Conservation (phyloP, 1,284 basidiomycete species). For the Irpex lacteus region DNA sequence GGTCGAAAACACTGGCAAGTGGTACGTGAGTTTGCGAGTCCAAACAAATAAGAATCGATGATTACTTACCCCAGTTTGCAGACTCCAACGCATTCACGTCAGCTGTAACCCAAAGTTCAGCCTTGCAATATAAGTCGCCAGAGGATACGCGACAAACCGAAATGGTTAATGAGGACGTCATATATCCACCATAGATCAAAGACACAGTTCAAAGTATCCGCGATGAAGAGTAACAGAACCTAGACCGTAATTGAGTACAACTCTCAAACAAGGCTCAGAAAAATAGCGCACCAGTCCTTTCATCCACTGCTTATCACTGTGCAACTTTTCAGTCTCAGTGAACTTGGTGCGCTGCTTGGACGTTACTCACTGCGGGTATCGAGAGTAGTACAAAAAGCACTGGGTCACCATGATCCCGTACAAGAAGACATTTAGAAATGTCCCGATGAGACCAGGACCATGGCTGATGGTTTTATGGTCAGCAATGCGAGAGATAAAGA, state of each 20-base stretch:
- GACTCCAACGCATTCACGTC: conserved; percentile 22
- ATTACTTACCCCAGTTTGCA: conserved; percentile 29
- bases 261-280: background rate
- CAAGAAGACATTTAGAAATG: conserved; percentile 37
- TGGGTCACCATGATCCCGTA: conserved; percentile 41
- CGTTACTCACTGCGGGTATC: conserved; percentile 34
- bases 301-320: conserved; percentile 32
- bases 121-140: background rate
- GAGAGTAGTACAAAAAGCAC: conserved; percentile 37
- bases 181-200: conserved; percentile 39
- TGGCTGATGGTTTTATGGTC: conserved; percentile 23
- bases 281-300: conserved; percentile 26
- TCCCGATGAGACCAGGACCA: conserved; percentile 40
- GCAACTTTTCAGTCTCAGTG: background rate
- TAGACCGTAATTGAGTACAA: conserved; percentile 9
- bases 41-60: background rate
- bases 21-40: background rate
- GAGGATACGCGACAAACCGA: conserved; percentile 27
- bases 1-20: conserved; percentile 10
- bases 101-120: conserved; percentile 13
- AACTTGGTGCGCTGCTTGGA: background rate
- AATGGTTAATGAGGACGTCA: conserved; percentile 33
- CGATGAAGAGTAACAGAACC: conserved; percentile 33
- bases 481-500: background rate
- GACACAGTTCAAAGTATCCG: conserved; percentile 37